Evolutionary conservation across 1,284 basidiomycete genomes (phyloP).

Genomic region (Leccinum fuscescens): DNA sequence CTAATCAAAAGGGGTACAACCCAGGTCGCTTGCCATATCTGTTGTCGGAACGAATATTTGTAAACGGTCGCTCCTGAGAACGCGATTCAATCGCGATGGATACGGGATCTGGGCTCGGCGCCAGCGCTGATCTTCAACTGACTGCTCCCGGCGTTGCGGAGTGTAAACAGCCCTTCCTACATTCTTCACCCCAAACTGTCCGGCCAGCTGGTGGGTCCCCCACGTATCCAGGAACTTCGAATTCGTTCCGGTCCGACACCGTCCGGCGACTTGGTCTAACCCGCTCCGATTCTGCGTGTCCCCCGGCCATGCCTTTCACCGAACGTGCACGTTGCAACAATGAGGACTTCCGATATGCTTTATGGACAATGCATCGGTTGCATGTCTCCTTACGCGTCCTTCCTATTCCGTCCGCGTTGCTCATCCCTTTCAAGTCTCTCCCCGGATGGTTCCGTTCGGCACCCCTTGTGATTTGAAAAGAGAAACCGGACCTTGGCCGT

Average conservation of each 20-base stretch:
- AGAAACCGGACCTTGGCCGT: slow-evolving; percentile 4
- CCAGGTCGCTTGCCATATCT: slow-evolving; percentile 14
- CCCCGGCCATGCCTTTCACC: background rate
- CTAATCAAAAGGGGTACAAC: background rate
- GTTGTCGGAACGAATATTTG: background rate
- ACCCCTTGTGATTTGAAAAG: slow-evolving; percentile 3
- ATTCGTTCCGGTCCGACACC: background rate
- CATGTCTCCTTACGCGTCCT: background rate
- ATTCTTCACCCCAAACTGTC: background rate
- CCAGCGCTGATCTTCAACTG: background rate
- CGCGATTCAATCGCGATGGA: slow-evolving; percentile 12
- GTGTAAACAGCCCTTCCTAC: background rate
- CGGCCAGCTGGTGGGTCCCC: background rate
- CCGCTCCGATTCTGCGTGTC: background rate
- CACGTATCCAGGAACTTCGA: background rate
- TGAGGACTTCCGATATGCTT: slow-evolving; percentile 13
- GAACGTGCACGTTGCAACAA: slow-evolving; percentile 16
- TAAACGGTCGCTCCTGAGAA: slow-evolving; percentile 1
- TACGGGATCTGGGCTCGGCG: slow-evolving; percentile 13
- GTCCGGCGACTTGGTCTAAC: background rate
- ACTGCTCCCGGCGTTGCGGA: background rate
- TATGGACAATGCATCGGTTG: background rate
- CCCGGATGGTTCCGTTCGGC: slow-evolving; percentile 5
- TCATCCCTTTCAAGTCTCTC: background rate
- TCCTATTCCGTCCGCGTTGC: slow-evolving; percentile 4